Evolutionary conservation across 257 asterid species (phyloP).

Genomic region (Solanum medicagineum): DNA sequence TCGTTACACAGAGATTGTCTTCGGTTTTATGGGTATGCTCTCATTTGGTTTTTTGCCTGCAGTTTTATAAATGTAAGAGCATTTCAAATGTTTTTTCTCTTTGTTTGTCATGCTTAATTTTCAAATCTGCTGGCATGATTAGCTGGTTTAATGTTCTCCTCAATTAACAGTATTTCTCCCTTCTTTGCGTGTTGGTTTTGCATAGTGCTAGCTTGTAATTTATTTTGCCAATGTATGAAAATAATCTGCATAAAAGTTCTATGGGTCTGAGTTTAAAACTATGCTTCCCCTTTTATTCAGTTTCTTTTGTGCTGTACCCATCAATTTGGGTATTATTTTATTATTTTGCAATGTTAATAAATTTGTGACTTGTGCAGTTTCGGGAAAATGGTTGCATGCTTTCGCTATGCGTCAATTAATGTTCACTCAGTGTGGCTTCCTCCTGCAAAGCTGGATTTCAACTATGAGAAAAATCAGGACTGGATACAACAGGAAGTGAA

Average conservation of each 20-base stretch:
- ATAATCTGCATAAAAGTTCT: neutral
- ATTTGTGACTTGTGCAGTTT: conserved; percentile 37
- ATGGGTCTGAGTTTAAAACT: neutral
- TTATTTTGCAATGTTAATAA: neutral
- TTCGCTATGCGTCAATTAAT: conserved; percentile 95
- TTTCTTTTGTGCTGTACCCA: neutral
- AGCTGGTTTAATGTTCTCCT: neutral
- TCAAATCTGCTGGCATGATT: neutral
- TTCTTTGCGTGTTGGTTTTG: neutral
- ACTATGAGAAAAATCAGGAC: conserved; percentile 59
- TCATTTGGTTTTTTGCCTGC: conserved; percentile 1
- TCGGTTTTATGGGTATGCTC: conserved; percentile 85
- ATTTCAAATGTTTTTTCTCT: neutral
- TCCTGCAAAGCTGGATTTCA: conserved; percentile 76
- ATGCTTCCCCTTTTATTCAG: neutral
- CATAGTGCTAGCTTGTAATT: neutral
- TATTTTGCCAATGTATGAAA: neutral
- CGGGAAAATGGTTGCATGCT: conserved; percentile 98
- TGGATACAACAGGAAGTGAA: conserved; percentile 68
- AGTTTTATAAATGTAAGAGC: neutral
- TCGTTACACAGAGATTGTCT: conserved; percentile 95
- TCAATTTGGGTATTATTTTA: neutral
- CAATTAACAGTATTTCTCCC: neutral
- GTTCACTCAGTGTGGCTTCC: conserved; percentile 92
- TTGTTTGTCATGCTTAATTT: neutral